Conservation (phyloP, 169 alveolate genomes). For the Eimeria praecox region DNA sequence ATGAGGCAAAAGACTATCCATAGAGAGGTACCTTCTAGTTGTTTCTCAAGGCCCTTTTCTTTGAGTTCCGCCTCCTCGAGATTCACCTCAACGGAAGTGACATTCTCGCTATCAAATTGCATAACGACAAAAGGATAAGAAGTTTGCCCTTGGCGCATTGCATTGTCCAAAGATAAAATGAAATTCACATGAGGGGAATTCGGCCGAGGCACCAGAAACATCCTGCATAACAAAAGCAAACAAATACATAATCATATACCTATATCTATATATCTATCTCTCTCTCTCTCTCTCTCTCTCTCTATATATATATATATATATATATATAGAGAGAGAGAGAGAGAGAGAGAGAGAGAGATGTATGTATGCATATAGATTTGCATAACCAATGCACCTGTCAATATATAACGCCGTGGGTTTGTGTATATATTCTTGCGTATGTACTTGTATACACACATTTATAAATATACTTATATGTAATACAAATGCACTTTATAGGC, state of each 20-base stretch:
- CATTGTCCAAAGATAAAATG: conserved; percentile 94
- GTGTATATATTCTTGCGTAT: not conserved
- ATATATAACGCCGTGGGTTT: too few species aligned
- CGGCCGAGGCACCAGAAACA: conserved; percentile 97
- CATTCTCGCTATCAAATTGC: conserved; percentile 96
- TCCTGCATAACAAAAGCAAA: conserved; percentile 80
- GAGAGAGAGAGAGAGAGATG: not conserved
- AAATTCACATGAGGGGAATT: conserved; percentile 96
- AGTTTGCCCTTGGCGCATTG: conserved; percentile 98
- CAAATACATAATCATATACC: not conserved
- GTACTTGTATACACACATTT: not conserved
- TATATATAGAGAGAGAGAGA: not conserved
- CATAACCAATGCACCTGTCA: too few species aligned
- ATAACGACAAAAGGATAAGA: conserved; percentile 96
- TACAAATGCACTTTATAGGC: not conserved
- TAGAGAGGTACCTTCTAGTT: conserved; percentile 87
- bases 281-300: not conserved
- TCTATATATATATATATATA: not conserved
- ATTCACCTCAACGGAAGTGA: conserved; percentile 93
- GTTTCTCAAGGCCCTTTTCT: conserved; percentile 89
- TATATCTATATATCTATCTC: not conserved
- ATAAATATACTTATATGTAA: too few species aligned
- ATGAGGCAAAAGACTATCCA: not conserved
- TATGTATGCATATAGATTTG: too few species aligned
- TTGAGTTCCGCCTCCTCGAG: conserved; percentile 93